These are phyloP conservation scores for Sclerotinia borealis DNA, from an alignment of 2,329 filamentous ascomycete species.

Conservation along the genomic window DNA sequence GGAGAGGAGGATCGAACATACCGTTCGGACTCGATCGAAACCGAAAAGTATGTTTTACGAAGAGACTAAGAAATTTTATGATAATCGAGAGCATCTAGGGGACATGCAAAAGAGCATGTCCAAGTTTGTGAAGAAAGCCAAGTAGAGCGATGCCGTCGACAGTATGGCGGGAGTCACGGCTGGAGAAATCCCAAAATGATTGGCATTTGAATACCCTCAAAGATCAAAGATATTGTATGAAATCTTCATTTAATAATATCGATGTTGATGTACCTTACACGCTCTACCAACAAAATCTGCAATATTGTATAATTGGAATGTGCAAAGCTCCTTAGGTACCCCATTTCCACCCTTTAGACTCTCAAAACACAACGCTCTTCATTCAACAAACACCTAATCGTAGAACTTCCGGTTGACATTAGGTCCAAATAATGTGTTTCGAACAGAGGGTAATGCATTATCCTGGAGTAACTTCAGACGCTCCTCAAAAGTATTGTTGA, in stretches of 20 bases:
- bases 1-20: conserved; percentile 64
- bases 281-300: conserved; percentile 24
- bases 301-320: conserved; percentile 17
- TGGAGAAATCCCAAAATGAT: neutral
- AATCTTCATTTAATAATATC: conserved; percentile 8
- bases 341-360: neutral
- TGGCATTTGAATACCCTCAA: neutral
- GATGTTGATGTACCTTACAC: conserved; percentile 30
- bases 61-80: neutral
- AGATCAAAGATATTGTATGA: neutral
- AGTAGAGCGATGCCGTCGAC: neutral
- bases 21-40: conserved; percentile 61
- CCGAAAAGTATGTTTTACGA: conserved; percentile 59
- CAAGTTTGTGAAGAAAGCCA: conserved; percentile 21
- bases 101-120: conserved; percentile 26
- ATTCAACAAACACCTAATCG: conserved; percentile 51
- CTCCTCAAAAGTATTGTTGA: conserved; percentile 97
- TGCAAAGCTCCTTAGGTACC: conserved; percentile 11
- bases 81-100: conserved; percentile 33
- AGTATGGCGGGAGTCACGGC: neutral
- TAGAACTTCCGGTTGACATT: conserved; percentile 95
- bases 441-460: conserved; percentile 76
- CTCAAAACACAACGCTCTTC: conserved; percentile 1
- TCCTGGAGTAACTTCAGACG: conserved; percentile 79
- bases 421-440: conserved; percentile 83